phyloP scores from a whole-genome alignment of 768 basidiomycete species.

The Mycena alexandri region DNA sequence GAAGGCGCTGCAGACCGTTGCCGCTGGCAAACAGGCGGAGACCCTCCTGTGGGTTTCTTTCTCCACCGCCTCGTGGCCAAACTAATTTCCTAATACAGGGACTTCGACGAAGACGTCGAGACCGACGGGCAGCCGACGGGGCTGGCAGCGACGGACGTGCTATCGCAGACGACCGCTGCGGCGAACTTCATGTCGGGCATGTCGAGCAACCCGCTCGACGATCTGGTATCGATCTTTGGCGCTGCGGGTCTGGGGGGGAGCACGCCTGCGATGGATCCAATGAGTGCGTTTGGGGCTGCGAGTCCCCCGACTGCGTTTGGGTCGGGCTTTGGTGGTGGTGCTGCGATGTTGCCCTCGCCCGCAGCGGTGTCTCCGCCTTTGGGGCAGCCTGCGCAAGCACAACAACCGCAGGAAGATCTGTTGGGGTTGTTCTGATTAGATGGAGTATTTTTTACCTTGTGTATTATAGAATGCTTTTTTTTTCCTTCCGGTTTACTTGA shows the following conservation, averaged over 20 bases:
- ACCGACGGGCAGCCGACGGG: conserved; percentile 77
- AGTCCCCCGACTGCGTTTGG: conserved; percentile 24
- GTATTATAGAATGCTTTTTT: conserved; percentile 22
- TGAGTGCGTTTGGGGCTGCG: conserved; percentile 25
- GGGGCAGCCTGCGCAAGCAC: conserved; percentile 41
- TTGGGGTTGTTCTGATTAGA: conserved; percentile 62
- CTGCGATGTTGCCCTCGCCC: conserved; percentile 37
- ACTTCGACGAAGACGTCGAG: conserved; percentile 85
- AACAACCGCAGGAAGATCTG: conserved; percentile 61
- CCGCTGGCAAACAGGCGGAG: conserved; percentile 92
- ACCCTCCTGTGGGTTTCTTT: conserved; percentile 75
- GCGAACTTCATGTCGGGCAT: conserved; percentile 82
- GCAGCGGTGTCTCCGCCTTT: conserved; percentile 32
- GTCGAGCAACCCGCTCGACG: conserved; percentile 91
- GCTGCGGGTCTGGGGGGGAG: conserved; percentile 51
- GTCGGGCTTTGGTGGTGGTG: conserved; percentile 41
- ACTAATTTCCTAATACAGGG: conserved; percentile 50
- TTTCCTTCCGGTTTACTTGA: not conserved
- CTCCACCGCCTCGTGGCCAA: not conserved
- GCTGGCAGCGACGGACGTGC: conserved; percentile 81
- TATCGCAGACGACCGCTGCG: conserved; percentile 74
- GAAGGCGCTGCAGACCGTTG: conserved; percentile 91
- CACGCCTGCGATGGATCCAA: conserved; percentile 27
- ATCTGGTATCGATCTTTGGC: conserved; percentile 94
- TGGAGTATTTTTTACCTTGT: conserved; percentile 12